Evolutionary conservation across 202 grass and related monocot genomes (phyloP).

Genomic region (Hordeum pubiflorum): DNA sequence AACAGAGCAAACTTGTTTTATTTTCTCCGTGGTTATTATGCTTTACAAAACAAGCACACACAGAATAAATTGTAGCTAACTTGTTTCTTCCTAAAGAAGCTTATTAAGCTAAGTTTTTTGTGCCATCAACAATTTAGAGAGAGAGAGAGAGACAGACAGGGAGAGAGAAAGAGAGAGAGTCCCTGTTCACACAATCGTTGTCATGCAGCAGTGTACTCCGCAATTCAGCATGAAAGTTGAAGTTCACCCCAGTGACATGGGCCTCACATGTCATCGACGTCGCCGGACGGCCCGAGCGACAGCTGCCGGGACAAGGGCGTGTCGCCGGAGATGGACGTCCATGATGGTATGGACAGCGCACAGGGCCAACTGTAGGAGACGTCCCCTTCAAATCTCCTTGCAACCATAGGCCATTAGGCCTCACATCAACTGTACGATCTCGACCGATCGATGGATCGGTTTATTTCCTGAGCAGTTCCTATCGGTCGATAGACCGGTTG

Average conservation of each 20-base stretch:
- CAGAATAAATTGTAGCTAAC: no score
- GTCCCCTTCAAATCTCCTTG: conserved; percentile 35
- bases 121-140: background rate
- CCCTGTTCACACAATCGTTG: background rate
- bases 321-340: background rate
- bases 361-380: conserved; percentile 1
- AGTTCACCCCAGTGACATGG: background rate
- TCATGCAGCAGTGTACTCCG: background rate
- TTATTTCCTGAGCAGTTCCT: conserved; percentile 6
- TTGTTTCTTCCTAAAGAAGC: no score
- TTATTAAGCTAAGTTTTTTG: background rate
- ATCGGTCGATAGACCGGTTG: background rate
- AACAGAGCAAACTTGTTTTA: no score
- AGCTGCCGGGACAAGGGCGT: conserved; percentile 10
- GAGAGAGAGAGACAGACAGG: no score
- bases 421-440: conserved; percentile 17
- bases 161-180: background rate
- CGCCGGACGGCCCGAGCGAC: background rate
- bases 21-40: no score
- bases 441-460: background rate
- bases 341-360: background rate
- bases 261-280: background rate
- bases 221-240: conserved; percentile 7
- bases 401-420: conserved; percentile 34
- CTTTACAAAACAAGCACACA: no score